These are phyloP conservation scores for Vicia villosa DNA, from an alignment of 306 rosid genomes.

Conservation along the genomic window DNA sequence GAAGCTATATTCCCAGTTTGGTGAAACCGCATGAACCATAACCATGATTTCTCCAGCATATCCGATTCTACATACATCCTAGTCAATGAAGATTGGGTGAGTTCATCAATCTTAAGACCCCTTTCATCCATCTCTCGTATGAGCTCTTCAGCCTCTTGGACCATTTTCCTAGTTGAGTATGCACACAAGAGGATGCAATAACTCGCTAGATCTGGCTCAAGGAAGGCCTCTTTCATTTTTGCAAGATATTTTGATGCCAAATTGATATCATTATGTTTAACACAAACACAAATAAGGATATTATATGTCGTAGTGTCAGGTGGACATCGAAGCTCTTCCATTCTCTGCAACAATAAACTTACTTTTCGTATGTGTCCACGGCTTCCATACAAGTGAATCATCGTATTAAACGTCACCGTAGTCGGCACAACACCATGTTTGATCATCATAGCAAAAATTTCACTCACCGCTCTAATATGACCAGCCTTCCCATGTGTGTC, in stretches of 20 bases:
- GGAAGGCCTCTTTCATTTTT: conserved; percentile 62
- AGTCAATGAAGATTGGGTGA: conserved; percentile 74
- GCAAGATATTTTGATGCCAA: conserved; percentile 59
- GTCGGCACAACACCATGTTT: conserved; percentile 64
- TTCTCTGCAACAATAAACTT: conserved; percentile 55
- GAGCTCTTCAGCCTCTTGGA: conserved; percentile 60
- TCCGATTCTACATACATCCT: conserved; percentile 72
- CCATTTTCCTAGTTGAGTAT: conserved; percentile 75
- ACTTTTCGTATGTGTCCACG: conserved; percentile 58
- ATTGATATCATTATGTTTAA: conserved; percentile 57
- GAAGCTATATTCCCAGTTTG: conserved; percentile 60
- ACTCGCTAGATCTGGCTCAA: conserved; percentile 66
- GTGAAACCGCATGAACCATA: conserved; percentile 77
- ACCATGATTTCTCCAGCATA: conserved; percentile 71
- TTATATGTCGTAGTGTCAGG: conserved; percentile 78
- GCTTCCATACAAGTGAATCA: conserved; percentile 82
- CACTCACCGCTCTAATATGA: conserved; percentile 58
- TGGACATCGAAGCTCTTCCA: conserved; percentile 67
- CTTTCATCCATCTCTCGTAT: conserved; percentile 67
- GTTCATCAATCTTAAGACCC: conserved; percentile 71
- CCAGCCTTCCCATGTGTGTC: conserved; percentile 79
- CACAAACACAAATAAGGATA: conserved; percentile 63
- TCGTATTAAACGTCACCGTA: conserved; percentile 75
- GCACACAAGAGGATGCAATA: conserved; percentile 73
- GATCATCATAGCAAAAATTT: conserved; percentile 69